Conservation (phyloP, 2,329 filamentous ascomycete genomes). For the Allantophomopsis cytisporea region DNA sequence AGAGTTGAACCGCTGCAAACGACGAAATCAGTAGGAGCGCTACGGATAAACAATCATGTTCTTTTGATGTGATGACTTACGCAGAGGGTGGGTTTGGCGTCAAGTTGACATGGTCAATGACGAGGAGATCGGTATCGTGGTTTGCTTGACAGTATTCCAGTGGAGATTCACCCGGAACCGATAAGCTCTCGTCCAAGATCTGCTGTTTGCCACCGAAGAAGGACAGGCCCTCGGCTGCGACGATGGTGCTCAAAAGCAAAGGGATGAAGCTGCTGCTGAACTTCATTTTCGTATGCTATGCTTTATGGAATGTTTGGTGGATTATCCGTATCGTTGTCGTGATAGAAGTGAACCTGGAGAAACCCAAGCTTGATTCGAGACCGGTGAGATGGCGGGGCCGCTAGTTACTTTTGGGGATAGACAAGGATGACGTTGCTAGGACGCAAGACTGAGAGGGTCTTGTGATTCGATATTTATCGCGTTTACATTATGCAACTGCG, state of each 20-base stretch:
- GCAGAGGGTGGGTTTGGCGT: slow-evolving; percentile 73
- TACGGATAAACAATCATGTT: not conserved
- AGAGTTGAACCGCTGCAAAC: slow-evolving; percentile 58
- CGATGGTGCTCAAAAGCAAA: slow-evolving; percentile 14
- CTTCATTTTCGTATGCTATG: slow-evolving; percentile 13
- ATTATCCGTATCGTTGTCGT: not conserved
- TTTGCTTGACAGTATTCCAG: slow-evolving; percentile 60
- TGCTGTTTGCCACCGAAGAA: slow-evolving; percentile 34
- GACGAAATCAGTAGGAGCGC: slow-evolving; percentile 6
- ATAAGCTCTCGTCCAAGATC: slow-evolving; percentile 22
- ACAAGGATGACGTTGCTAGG: not conserved
- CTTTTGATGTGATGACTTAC: slow-evolving; percentile 38
- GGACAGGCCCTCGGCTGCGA: slow-evolving; percentile 26
- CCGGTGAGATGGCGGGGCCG: slow-evolving; percentile 13
- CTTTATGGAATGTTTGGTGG: not conserved
- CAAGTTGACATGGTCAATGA: slow-evolving; percentile 69
- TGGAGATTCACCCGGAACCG: slow-evolving; percentile 73
- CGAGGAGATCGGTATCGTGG: slow-evolving; percentile 56
- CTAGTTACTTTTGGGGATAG: not conserved
- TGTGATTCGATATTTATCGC: too few species aligned
- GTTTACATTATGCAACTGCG: too few species aligned
- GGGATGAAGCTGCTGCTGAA: slow-evolving; percentile 12
- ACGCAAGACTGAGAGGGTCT: not conserved
- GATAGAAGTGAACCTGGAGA: too few species aligned
- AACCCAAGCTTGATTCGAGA: not conserved